Conservation (phyloP, 257 asterid species). For the Scutellaria baicalensis region DNA sequence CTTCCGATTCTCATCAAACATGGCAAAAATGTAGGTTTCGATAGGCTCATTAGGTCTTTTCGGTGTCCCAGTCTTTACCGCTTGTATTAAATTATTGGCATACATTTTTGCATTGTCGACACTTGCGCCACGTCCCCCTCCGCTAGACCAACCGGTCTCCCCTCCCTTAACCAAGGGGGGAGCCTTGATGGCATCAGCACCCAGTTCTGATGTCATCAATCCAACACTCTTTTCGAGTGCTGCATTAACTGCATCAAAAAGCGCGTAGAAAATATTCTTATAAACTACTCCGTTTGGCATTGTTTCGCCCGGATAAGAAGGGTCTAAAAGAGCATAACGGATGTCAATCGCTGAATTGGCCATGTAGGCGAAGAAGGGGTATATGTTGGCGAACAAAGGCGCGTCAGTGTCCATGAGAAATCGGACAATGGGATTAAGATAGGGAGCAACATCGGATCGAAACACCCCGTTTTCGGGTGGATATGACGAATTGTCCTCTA, state of each 20-base stretch:
- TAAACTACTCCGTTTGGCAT: not conserved
- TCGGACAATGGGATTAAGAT: constrained; percentile 1
- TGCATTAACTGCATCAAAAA: not conserved
- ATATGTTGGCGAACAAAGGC: constrained; percentile 21
- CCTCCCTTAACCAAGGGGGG: not conserved
- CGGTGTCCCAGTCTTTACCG: constrained; percentile 20
- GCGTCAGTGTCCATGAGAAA: constrained; percentile 1
- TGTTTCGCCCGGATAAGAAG: not conserved
- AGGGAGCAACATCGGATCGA: not conserved
- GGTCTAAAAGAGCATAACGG: not conserved
- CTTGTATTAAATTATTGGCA: constrained; percentile 11
- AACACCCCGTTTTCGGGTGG: constrained; percentile 13
- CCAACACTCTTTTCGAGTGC: constrained; percentile 16
- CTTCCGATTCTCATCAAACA: constrained; percentile 25
- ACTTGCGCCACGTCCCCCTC: not conserved
- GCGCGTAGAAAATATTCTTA: constrained; percentile 15
- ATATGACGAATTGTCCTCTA: not conserved
- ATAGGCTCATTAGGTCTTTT: constrained; percentile 7
- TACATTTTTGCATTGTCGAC: constrained; percentile 10
- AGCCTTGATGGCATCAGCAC: not conserved
- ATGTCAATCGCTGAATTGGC: not conserved
- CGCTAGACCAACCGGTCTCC: constrained; percentile 14
- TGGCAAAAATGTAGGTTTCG: constrained; percentile 18
- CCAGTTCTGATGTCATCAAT: not conserved
- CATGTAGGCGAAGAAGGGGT: constrained; percentile 17